Conservation (phyloP, 768 basidiomycete genomes). For the Pulveroboletus sp. region DNA sequence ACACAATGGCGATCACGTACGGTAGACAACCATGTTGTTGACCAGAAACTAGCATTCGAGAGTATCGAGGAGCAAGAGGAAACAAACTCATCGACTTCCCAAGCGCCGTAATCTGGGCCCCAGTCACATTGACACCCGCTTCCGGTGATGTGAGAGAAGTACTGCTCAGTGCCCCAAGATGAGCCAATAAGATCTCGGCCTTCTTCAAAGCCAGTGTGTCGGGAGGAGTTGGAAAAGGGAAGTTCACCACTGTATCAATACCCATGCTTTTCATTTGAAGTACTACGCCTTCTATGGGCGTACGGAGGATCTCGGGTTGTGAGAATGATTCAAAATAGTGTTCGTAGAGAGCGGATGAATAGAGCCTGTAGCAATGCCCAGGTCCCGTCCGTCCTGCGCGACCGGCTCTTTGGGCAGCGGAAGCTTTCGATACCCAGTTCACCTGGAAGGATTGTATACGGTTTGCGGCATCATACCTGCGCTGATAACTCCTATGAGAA, state of each 20-base stretch:
- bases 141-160: constrained; percentile 21
- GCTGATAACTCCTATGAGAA: constrained; percentile 37
- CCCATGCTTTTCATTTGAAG: constrained; percentile 99
- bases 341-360: constrained; percentile 93
- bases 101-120: constrained; percentile 77
- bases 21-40: constrained; percentile 87
- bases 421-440: constrained; percentile 93
- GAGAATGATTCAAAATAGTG: constrained; percentile 86
- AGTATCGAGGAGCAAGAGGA: constrained; percentile 89
- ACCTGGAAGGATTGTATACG: constrained; percentile 92
- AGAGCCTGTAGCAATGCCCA: constrained; percentile 96
- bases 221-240: constrained; percentile 97
- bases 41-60: constrained; percentile 89
- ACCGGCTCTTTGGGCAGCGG: constrained; percentile 89
- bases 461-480: constrained; percentile 73
- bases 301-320: constrained; percentile 87
- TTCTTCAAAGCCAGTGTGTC: constrained; percentile 68
- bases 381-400: constrained; percentile 97
- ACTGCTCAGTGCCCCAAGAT: constrained; percentile 75
- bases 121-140: constrained; percentile 27
- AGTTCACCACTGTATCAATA: constrained; percentile 93
- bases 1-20: constrained; percentile 87
- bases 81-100: constrained; percentile 93
- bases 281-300: constrained; percentile 95
- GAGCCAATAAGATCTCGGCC: constrained; percentile 75